phyloP scores from a whole-genome alignment of 257 asterid species.

The Lantana camara region DNA sequence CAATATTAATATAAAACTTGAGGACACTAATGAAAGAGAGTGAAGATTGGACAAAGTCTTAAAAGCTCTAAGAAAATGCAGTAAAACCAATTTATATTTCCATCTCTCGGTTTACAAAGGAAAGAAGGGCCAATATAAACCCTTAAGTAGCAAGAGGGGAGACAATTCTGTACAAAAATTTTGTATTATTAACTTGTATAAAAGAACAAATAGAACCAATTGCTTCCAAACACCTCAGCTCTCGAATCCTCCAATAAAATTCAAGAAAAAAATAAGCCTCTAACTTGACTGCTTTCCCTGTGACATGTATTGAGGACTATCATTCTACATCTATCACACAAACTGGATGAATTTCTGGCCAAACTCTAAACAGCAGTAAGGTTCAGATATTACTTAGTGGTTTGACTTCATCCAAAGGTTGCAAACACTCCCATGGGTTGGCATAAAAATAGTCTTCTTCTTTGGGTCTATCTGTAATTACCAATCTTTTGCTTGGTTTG shows the following conservation, averaged over 20 bases:
- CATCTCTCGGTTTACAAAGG: slow-evolving; percentile 1
- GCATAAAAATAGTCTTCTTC: slow-evolving; percentile 83
- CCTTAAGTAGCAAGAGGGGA: background rate
- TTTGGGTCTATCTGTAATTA: slow-evolving; percentile 73
- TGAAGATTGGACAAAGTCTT: background rate
- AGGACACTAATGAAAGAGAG: no score
- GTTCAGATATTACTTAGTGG: slow-evolving; percentile 40
- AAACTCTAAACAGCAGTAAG: slow-evolving; percentile 24
- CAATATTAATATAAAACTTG: no score
- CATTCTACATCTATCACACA: slow-evolving; percentile 26
- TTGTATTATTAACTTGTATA: slow-evolving; percentile 1
- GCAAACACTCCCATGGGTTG: slow-evolving; percentile 78
- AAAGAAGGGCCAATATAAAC: background rate
- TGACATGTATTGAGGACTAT: slow-evolving; percentile 25
- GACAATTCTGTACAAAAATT: slow-evolving; percentile 20
- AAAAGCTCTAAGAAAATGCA: background rate
- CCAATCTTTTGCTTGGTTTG: slow-evolving; percentile 52
- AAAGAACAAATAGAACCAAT: slow-evolving; percentile 25
- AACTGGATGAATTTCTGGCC: slow-evolving; percentile 25
- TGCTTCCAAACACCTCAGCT: slow-evolving; percentile 19
- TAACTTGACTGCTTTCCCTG: background rate
- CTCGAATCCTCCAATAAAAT: slow-evolving; percentile 23
- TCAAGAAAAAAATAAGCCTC: slow-evolving; percentile 30
- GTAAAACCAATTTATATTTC: slow-evolving; percentile 5
- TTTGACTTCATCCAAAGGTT: slow-evolving; percentile 43